Base-by-base conservation (phyloP, 768 basidiomycete genomes). In the Vishniacozyma victoriae region DNA sequence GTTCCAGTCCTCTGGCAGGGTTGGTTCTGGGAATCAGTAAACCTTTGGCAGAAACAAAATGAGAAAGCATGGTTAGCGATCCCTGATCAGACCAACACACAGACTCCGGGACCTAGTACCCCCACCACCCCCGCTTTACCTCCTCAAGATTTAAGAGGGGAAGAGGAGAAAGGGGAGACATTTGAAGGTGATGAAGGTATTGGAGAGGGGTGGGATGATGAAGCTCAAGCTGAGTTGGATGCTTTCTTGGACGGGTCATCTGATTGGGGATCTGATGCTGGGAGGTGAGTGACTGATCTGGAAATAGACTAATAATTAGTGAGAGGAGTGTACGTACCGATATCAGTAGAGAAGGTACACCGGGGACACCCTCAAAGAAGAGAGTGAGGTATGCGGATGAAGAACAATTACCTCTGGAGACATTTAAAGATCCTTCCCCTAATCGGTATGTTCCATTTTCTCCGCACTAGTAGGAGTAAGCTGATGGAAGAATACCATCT, bases 1-100 rank as follows among this genome's bases (percentile, higher is more conserved):
- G 81, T 87, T 64, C 82, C 84, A 67, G 82, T 96, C 52, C 89
- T 97, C 16, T 87, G 86, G 82, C 72, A 86, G 6, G 76, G 79
- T 7, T 99, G 93, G 93, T 85, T 97, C 63, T 82, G 80, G 25
- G 86, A 92, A 68, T 89, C 85, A 11, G 75, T 92, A 48, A 84
- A 86, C n/a, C 75, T 83, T n/a, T 96, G 93, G 90, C 74, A 74
- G 44, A 80, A 81, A 46, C 84, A 86, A 64, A 82, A 85, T 54
- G 93, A 95, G 73, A 76, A 29, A 37, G 50, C 4, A 35, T 20
- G 5, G 35, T 39, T 24, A 12, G 11, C 18, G 9, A 33, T 33
- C 29, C 29, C n/a, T n/a, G 29, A 33, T 33, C 29, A n/a, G 29
- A 33, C 9, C 9, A 9, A 33, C 9, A 33, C 9, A n/a, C 29